Base-by-base conservation (phyloP, 1,284 basidiomycete species). In the Microbotryomycetes sp. region DNA sequence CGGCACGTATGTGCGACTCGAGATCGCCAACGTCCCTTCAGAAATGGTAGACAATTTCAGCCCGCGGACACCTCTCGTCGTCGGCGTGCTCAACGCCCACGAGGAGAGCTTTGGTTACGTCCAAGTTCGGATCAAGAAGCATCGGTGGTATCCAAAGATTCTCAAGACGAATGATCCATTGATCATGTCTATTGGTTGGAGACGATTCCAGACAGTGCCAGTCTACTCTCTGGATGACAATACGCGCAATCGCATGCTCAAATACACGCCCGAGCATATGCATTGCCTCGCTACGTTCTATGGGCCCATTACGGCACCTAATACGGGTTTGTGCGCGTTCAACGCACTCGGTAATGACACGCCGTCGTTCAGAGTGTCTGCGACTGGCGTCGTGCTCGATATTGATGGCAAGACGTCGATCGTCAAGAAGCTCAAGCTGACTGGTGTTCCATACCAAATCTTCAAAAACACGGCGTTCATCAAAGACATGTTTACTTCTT, bases 181-280 rank as follows among this genome's bases (percentile, higher is more conserved):
- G 64, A 89, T 98, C 70, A 84, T 98, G 76, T 94, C 91, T 3
- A 78, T 97, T 13, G 94, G 94, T 9, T 99, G 94, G 94, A 80
- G 96, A 54, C 82, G 94, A 23, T 99, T 98, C 80, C 94, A 99
- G 76, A 87, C 85, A 0, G 80, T 96, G 27, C 94, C 94, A 0
- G 87, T 97, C 68, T 99, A 97, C 76, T 91, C 91, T 26, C 80
- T 99, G 28, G 96, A 99, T 75, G 94, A 99, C 75, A 91, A 96
- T 72, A 90, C 88, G 3, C 87, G 96, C 28, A 97, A 98, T 85
- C 88, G 96, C 51, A 90, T 97, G 88, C 87, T 99, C 76, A 98
- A 99, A 79, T 99, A 99, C 75, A 97, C 96, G 0, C 94, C 94
- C 0, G 96, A 98, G 76, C 94, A 99, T 73, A 97, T 96, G 91